Conservation (phyloP, 2,329 filamentous ascomycete species). For the Colletotrichum magnum region DNA sequence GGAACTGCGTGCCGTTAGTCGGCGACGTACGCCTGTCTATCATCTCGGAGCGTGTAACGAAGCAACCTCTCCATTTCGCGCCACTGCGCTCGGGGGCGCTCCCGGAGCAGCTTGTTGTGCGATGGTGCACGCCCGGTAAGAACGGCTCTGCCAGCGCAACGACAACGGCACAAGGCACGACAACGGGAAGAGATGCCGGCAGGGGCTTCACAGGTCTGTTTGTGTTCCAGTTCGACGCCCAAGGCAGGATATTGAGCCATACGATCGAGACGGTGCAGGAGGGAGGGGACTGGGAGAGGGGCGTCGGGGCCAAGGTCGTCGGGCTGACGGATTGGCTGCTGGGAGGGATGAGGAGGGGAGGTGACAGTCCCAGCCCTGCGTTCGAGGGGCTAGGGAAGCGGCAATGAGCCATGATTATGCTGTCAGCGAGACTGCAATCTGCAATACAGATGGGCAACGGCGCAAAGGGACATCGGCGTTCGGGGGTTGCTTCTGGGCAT, state of each 20-base stretch:
- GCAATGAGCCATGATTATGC: not conserved
- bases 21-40: constrained; percentile 93
- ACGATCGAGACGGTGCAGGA: constrained; percentile 96
- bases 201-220: constrained; percentile 93
- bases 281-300: constrained; percentile 85
- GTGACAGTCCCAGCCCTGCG: constrained; percentile 43
- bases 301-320: constrained; percentile 85
- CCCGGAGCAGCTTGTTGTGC: constrained; percentile 88
- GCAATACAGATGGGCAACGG: not conserved
- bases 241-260: constrained; percentile 87
- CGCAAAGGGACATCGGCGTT: constrained; percentile 31
- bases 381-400: constrained; percentile 35
- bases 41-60: constrained; percentile 88
- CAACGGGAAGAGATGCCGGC: constrained; percentile 63
- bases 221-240: constrained; percentile 93
- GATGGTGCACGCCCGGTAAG: constrained; percentile 81
- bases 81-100: constrained; percentile 66
- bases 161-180: constrained; percentile 58
- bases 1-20: constrained; percentile 92
- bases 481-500: constrained; percentile 13
- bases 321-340: constrained; percentile 95
- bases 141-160: constrained; percentile 46
- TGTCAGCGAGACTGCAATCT: not conserved
- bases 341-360: constrained; percentile 73
- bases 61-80: constrained; percentile 65